These are phyloP conservation scores for Globisporangium carolinianum DNA, from an alignment of 352 stramenopile genomes.

Conservation along the genomic window DNA sequence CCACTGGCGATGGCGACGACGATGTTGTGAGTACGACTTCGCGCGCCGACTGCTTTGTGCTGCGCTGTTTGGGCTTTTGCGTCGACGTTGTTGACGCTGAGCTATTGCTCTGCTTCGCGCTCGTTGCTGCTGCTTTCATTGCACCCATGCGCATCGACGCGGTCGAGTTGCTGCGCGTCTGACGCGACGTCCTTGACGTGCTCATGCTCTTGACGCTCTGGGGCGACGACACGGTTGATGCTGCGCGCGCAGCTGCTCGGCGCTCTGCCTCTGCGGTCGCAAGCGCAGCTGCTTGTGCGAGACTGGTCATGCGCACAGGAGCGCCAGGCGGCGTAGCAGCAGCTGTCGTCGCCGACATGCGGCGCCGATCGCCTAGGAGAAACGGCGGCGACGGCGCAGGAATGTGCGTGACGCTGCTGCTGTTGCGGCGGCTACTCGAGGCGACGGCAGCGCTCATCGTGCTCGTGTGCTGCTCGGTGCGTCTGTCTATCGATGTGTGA, in stretches of 20 bases:
- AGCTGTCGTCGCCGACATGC: slow-evolving; percentile 6
- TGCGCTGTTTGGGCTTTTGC: slow-evolving; percentile 4
- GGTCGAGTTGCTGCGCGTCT: slow-evolving; percentile 8
- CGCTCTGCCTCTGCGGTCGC: slow-evolving; percentile 10
- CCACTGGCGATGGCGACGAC: background rate
- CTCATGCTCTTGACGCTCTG: slow-evolving; percentile 1
- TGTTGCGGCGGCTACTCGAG: slow-evolving; percentile 6
- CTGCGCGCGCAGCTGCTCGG: background rate
- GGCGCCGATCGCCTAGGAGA: background rate
- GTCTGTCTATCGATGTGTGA: too few species aligned
- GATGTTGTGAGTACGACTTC: slow-evolving; percentile 17
- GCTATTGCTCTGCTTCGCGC: background rate
- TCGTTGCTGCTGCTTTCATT: background rate
- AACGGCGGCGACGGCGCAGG: slow-evolving; percentile 1
- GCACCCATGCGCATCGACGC: slow-evolving; percentile 1
- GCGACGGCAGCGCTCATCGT: slow-evolving; percentile 12
- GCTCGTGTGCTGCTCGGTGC: background rate
- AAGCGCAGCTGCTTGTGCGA: slow-evolving; percentile 12
- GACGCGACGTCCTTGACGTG: background rate
- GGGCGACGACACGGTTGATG: background rate
- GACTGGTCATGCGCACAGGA: slow-evolving; percentile 7
- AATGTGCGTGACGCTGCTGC: slow-evolving; percentile 1
- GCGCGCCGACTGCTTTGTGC: slow-evolving; percentile 5
- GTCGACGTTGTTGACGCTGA: background rate
- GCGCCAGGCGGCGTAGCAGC: slow-evolving; percentile 3